Conservation (phyloP, 2,329 filamentous ascomycete genomes). For the Talaromyces amestolkiae region DNA sequence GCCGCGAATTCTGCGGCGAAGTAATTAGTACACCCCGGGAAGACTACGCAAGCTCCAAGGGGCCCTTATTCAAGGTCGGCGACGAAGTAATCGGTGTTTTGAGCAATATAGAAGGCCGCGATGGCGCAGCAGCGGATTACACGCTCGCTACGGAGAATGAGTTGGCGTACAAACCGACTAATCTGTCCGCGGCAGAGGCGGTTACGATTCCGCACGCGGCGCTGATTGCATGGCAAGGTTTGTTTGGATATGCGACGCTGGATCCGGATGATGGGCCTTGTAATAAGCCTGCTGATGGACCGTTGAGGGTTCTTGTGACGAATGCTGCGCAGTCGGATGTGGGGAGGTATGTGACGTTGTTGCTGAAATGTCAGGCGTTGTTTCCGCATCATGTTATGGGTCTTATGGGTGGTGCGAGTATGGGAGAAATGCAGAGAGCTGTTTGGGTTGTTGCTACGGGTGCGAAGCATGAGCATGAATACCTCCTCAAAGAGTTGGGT, state of each 20-base stretch:
- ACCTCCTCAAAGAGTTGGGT: conserved; percentile 29
- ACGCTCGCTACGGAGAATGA: conserved; percentile 39
- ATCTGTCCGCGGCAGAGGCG: conserved; percentile 35
- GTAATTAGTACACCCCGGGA: conserved; percentile 36
- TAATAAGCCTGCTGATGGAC: conserved; percentile 20
- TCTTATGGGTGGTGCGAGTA: conserved; percentile 9
- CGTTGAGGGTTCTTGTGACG: conserved; percentile 38
- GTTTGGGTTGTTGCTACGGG: conserved; percentile 42
- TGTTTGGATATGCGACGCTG: conserved; percentile 38
- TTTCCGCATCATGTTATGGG: conserved; percentile 26
- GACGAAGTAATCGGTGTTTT: conserved; percentile 42
- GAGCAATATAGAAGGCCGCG: conserved; percentile 31
- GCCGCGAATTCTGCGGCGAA: conserved; percentile 42
- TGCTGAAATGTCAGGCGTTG: conserved; percentile 35
- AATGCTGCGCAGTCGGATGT: conserved; percentile 38
- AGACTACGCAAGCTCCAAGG: conserved; percentile 30
- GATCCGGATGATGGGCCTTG: conserved; percentile 25
- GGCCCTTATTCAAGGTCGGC: conserved; percentile 40
- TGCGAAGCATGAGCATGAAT: conserved; percentile 26
- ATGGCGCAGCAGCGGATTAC: conserved; percentile 45
- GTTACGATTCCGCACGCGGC: conserved; percentile 39
- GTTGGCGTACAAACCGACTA: conserved; percentile 39
- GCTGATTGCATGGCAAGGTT: conserved; percentile 44
- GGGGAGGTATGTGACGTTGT: conserved; percentile 37
- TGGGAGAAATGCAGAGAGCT: conserved; percentile 10